These are phyloP conservation scores for Colletotrichum sp. DNA, from an alignment of 2,329 filamentous ascomycete species.

Conservation along the genomic window DNA sequence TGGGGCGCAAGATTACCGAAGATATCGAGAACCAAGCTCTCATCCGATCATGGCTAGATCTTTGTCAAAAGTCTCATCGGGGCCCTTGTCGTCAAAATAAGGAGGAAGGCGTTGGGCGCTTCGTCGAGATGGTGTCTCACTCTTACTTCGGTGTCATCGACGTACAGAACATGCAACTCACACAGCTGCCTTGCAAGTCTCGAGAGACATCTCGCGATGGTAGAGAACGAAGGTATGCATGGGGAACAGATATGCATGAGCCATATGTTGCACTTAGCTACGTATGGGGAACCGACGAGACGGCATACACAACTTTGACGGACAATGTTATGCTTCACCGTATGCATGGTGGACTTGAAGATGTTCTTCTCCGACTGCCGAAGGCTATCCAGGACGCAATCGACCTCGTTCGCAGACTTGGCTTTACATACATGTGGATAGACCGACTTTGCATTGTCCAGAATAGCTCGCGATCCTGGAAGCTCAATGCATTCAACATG, in stretches of 20 bases:
- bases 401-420: conserved; percentile 34
- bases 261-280: conserved; percentile 51
- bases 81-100: background rate
- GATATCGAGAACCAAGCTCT: conserved; percentile 7
- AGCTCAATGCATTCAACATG: conserved; percentile 42
- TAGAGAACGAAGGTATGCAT: background rate
- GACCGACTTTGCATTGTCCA: conserved; percentile 24
- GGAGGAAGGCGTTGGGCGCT: background rate
- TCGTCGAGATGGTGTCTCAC: conserved; percentile 1
- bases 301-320: background rate
- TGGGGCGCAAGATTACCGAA: background rate
- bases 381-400: conserved; percentile 45
- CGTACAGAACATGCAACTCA: conserved; percentile 12
- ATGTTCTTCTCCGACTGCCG: background rate
- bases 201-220: background rate
- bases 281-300: conserved; percentile 35
- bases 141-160: conserved; percentile 9
- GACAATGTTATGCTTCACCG: background rate
- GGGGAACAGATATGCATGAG: conserved; percentile 24
- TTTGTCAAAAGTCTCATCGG: background rate
- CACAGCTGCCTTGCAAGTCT: background rate
- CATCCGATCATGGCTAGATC: conserved; percentile 1
- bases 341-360: background rate
- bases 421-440: conserved; percentile 21
- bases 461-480: conserved; percentile 25